phyloP scores from a whole-genome alignment of 192 early-diverging fungal genomes.

The Piromyces sp. region DNA sequence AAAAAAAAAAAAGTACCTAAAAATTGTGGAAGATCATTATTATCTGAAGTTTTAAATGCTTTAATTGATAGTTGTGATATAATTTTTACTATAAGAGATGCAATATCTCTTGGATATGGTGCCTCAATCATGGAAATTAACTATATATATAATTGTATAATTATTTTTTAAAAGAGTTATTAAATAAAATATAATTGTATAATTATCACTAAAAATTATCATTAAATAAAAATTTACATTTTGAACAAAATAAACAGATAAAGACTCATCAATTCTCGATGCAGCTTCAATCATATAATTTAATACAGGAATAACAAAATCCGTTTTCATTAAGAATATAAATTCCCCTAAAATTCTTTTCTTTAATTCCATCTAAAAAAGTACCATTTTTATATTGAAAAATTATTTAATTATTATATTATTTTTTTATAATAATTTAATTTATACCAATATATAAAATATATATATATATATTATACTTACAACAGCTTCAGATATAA shows the following conservation, averaged over 20 bases:
- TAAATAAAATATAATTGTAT: no score
- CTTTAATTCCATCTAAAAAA: not conserved
- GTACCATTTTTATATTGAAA: no score
- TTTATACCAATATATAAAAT: no score
- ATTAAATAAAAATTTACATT: not conserved
- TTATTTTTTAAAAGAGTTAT: not conserved
- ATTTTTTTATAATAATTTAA: no score
- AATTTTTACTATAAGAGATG: not conserved
- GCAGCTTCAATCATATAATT: not conserved
- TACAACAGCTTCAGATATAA: not conserved
- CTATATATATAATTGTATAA: not conserved
- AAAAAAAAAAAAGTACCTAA: not conserved
- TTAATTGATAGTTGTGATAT: not conserved
- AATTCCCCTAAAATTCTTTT: not conserved
- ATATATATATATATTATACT: not conserved
- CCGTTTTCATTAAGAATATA: not conserved
- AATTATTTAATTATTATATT: no score
- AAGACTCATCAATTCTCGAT: not conserved
- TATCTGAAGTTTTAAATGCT: not conserved
- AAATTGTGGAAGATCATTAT: not conserved
- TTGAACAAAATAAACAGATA: not conserved
- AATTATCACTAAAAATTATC: no score
- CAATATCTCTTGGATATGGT: not conserved
- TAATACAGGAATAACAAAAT: not conserved
- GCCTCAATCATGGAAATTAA: not conserved